A percentile compares a stretch with the other conserved stretches of the same genome.
These are phyloP conservation scores for Yamadazyma nakazawae DNA, from an alignment of 805 yeast species.

Conservation along the genomic window DNA sequence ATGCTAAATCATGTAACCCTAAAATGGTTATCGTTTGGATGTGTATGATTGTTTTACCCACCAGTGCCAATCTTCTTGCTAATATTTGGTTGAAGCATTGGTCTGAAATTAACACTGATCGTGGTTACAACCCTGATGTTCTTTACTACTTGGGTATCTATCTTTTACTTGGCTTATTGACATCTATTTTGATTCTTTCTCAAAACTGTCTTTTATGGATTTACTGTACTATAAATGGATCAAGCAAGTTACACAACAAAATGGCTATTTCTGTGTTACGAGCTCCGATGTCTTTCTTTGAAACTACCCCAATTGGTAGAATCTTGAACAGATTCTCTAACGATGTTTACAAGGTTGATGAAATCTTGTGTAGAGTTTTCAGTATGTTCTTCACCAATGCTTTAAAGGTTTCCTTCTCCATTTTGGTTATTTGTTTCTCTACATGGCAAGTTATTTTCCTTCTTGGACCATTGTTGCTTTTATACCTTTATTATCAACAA, in stretches of 20 bases:
- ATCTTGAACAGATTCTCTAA: slow-evolving; percentile 86
- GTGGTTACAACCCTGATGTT: slow-evolving; percentile 72
- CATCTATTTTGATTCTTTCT: slow-evolving; percentile 56
- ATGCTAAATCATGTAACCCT: slow-evolving; percentile 85
- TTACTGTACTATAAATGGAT: slow-evolving; percentile 78
- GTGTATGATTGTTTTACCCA: slow-evolving; percentile 52
- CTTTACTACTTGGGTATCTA: slow-evolving; percentile 71
- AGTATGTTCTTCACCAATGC: slow-evolving; percentile 62
- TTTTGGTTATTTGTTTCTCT: slow-evolving; percentile 75
- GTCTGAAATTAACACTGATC: slow-evolving; percentile 82
- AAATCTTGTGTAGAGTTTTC: slow-evolving; percentile 66
- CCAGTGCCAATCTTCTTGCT: slow-evolving; percentile 59
- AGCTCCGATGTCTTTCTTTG: slow-evolving; percentile 95
- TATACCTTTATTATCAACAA: slow-evolving; percentile 71
- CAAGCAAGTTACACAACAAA: slow-evolving; percentile 65
- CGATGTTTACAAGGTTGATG: slow-evolving; percentile 88
- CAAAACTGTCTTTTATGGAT: slow-evolving; percentile 76
- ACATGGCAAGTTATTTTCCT: slow-evolving; percentile 84
- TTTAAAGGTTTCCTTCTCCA: slow-evolving; percentile 66
- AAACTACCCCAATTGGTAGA: slow-evolving; percentile 94
- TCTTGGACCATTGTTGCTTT: slow-evolving; percentile 61
- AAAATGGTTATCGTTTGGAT: slow-evolving; percentile 58
- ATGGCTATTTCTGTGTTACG: slow-evolving; percentile 73
- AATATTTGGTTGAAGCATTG: slow-evolving; percentile 95
- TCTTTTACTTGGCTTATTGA: slow-evolving; percentile 66